Conservation (phyloP, 2,329 filamentous ascomycete species). For the Chrysosporium queenslandicum region DNA sequence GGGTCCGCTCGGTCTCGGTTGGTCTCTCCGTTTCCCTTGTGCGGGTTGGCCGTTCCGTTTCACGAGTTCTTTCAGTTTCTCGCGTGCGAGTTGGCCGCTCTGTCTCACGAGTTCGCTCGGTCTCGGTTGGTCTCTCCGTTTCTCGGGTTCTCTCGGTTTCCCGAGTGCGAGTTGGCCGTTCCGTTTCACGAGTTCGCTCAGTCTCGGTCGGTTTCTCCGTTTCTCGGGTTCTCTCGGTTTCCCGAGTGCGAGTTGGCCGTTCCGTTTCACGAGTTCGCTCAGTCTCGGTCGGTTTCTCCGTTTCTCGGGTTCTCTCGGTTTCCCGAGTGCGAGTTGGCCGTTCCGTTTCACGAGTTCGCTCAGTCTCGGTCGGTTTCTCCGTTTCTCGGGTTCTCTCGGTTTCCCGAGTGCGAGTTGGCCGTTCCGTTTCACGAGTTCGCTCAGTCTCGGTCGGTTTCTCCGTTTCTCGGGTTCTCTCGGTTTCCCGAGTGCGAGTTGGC, state of each 20-base stretch:
- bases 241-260: too few relatives aligned
- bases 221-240: neutral
- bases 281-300: neutral
- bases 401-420: neutral
- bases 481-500: too few relatives aligned
- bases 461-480: neutral
- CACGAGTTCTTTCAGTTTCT: neutral
- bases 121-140: neutral
- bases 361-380: neutral
- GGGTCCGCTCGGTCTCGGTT: neutral
- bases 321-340: neutral
- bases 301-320: too few relatives aligned
- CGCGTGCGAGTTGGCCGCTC: neutral
- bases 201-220: neutral
- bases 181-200: neutral
- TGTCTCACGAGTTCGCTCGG: neutral
- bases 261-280: neutral
- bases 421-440: neutral
- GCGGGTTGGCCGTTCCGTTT: neutral
- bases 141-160: neutral
- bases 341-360: neutral
- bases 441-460: too few relatives aligned
- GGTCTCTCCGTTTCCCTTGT: neutral
- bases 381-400: too few relatives aligned
- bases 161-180: neutral